Evolutionary conservation across 257 asterid species (phyloP), one percentile per base, ranked within the genome.

Genomic region (Solanum etuberosum): DNA sequence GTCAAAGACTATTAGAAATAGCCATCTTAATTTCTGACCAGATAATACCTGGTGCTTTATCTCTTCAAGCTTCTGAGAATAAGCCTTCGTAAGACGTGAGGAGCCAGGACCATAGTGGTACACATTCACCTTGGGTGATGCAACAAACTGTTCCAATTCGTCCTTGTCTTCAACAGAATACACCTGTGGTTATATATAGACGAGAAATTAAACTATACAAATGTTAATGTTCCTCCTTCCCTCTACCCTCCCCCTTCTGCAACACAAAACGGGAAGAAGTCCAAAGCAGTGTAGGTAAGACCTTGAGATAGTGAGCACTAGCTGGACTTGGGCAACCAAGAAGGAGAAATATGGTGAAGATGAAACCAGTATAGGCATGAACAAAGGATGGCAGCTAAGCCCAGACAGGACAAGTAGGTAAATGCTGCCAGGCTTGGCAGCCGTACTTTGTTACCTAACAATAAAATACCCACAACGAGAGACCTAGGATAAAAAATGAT

Each of bases 101-200:
- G 83, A 43, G 83, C 89, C 92, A 85, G 97, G 92, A 91, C 88
- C 89, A 86, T 94, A 97, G 87, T 88, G 91, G 90, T 94, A 93
- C 32, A 93, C 91, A 63, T 87, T 92, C 78, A 97, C 96, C 89
- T 92, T 93, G 32, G 99, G 99, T 88, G 95, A 91, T 51, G 93
- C 90, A 76, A 93, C 95, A 90, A 93, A 94, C 61, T 90, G 90
- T 88, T 93, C 97, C 84, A 97, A 91, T 88, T 93, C 98, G 87
- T 86, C 92, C 80, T 89, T 92, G 85, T 96, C 97, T 90, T 95
- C 97, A 90, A 96, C 97, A 86, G 96, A 86, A 90, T 91, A 97
- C 89, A 97, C 97, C 99, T 97, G 89, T 18, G 59, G 87, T 86
- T 37, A 65, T 27, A 76, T 48, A 83, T 72, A 88, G 59, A 87